A percentile compares a stretch with the other conserved stretches of the same genome.
Conservation (phyloP, 768 basidiomycete species). For the Panus rudis region DNA sequence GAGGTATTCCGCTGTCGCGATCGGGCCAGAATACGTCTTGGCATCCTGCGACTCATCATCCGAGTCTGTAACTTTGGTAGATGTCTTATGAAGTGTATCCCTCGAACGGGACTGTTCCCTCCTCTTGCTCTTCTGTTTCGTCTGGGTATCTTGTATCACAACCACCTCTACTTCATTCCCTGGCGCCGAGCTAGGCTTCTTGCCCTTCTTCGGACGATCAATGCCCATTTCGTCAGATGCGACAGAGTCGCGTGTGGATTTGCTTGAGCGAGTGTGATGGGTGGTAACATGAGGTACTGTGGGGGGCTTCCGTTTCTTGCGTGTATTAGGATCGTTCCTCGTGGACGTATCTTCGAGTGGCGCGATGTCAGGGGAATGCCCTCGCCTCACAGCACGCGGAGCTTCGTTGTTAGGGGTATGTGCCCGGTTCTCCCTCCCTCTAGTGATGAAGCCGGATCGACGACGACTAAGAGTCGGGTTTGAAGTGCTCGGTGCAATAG, state of each 20-base stretch:
- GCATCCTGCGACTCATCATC: conserved; percentile 20
- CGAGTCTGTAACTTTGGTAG: conserved; percentile 21
- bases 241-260: neutral
- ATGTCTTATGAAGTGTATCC: conserved; percentile 22
- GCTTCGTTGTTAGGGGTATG: no score
- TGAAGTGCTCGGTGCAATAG: no score
- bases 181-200: conserved; percentile 3
- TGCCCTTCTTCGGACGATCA: neutral
- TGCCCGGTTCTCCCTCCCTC: no score
- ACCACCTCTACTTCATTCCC: conserved; percentile 9
- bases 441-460: no score
- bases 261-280: no score
- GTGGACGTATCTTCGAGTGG: no score
- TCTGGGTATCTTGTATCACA: conserved; percentile 15
- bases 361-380: no score
- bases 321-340: no score
- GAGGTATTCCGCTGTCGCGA: conserved; percentile 13
- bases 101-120: conserved; percentile 32
- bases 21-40: neutral
- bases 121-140: conserved; percentile 13
- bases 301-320: no score
- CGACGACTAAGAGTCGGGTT: no score
- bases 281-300: no score
- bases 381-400: no score
- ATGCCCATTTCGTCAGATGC: neutral